A percentile compares a stretch with the other conserved stretches of the same genome.
These are phyloP conservation scores for Elymus sibiricus DNA, from an alignment of 176 grass and related monocot genomes.

Conservation along the genomic window DNA sequence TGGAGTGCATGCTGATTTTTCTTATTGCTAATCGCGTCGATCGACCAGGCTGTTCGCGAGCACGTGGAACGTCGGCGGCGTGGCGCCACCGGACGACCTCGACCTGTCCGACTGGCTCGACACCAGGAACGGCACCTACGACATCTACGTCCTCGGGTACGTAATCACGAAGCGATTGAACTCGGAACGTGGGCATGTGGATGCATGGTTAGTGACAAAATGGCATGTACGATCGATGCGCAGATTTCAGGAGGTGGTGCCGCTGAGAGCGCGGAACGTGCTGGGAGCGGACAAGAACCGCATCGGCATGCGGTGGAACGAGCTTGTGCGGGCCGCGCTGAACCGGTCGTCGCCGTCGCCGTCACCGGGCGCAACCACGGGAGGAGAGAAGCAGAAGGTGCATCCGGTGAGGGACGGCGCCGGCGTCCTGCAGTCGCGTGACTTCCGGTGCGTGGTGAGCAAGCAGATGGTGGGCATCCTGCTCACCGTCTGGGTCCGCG, in stretches of 20 bases:
- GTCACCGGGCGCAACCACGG: not conserved
- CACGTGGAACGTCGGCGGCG: conserved; percentile 97
- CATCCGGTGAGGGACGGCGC: conserved; percentile 36
- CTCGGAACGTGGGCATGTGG: too few species aligned
- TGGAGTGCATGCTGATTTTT: not conserved
- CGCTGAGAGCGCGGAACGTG: conserved; percentile 77
- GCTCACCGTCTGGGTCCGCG: conserved; percentile 75
- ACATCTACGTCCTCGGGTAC: conserved; percentile 89
- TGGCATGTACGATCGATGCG: not conserved
- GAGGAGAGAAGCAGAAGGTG: conserved; percentile 27
- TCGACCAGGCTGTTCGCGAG: conserved; percentile 63
- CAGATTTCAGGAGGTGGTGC: conserved; percentile 93
- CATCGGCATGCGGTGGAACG: conserved; percentile 80
- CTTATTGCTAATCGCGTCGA: not conserved
- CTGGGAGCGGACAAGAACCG: conserved; percentile 72
- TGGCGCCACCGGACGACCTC: conserved; percentile 56
- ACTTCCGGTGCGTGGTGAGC: conserved; percentile 78
- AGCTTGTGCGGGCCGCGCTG: conserved; percentile 58
- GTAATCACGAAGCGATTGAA: not conserved
- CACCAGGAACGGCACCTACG: conserved; percentile 53
- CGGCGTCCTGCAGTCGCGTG: not conserved
- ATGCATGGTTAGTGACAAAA: not conserved
- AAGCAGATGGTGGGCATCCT: conserved; percentile 99
- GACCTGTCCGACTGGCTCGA: conserved; percentile 90
- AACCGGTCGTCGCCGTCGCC: conserved; percentile 40